Base-by-base conservation (phyloP, 2,329 filamentous ascomycete species). In the Tolypocladium paradoxum region DNA sequence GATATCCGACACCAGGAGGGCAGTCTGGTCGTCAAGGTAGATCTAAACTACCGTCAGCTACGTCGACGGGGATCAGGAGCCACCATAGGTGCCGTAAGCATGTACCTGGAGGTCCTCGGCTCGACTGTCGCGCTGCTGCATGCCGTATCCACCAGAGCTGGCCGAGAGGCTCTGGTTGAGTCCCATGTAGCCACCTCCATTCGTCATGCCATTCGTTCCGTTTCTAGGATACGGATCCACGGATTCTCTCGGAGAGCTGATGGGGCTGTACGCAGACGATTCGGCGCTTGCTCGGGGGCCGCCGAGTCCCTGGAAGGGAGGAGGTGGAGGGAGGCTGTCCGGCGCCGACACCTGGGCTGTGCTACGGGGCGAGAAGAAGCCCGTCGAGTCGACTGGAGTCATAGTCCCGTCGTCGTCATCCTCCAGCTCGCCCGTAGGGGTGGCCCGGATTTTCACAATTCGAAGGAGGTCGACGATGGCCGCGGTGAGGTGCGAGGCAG, bases 381-480 rank as follows among this genome's bases (percentile, higher is more conserved):
- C 82, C 1, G 79, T 79, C 7, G 82, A 84, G 54, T 87, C 84
- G 40, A 85, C 77, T 0, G 85, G 83, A 6, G 81, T 83, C 11
- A 82, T 70, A 9, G 77, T 78, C 50, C 79, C 82, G 51, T 90
- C 85, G 50, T 90, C 85, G 12, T 90, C 86, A 24, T 87, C 82
- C 52, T 90, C 86, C n/a, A 93, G 72, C 63, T 95, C 88, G 47
- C 82, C 82, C 2, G 78, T 77, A 2, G 87, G 84, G 0, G 88
- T 93, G 9, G 83, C 77, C 34, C 87, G 81, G 58, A 97, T 89
- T 71, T 95, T 96, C 63, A 90, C 90, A 6, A 81, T 74, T 49
- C 88, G 86, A 51, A 96, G 77, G 16, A 97, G 78, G 62, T 96
- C 91, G 22, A 99, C 84, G 27, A 97, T 79, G 2, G 91, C 84